phyloP scores from a whole-genome alignment of 2,329 filamentous ascomycete genomes.

The Colletotrichum sp. region DNA sequence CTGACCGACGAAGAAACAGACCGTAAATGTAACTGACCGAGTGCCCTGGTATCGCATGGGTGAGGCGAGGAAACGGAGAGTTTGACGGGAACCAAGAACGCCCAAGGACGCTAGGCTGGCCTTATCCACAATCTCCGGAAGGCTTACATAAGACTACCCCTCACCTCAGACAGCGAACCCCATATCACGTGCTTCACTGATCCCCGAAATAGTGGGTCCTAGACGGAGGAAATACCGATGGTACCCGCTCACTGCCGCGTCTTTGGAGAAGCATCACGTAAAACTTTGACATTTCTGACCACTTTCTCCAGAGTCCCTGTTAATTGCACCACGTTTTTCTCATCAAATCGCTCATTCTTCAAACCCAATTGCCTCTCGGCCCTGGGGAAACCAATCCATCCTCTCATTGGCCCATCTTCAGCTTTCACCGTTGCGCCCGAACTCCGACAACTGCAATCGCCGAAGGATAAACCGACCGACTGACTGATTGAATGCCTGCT shows the following conservation, averaged over 20 bases:
- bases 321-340: not conserved
- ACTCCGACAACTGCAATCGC: not conserved
- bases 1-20: not conserved
- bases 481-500: not conserved
- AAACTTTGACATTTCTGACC: not conserved
- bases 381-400: not conserved
- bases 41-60: not conserved
- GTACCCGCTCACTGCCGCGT: not conserved
- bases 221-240: not conserved
- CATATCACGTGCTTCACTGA: not conserved
- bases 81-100: not conserved
- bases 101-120: not conserved
- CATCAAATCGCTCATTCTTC: constrained; percentile 6
- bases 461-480: not conserved
- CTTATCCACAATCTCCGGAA: not conserved
- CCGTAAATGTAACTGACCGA: not conserved
- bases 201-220: not conserved
- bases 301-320: constrained; percentile 13
- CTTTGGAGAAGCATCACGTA: constrained; percentile 8
- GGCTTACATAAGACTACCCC: not conserved
- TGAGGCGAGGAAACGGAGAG: not conserved
- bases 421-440: not conserved
- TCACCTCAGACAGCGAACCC: not conserved
- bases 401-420: not conserved
- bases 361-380: not conserved